Conservation (phyloP, 73 alveolate species). For the Durusdinium trenchii region DNA sequence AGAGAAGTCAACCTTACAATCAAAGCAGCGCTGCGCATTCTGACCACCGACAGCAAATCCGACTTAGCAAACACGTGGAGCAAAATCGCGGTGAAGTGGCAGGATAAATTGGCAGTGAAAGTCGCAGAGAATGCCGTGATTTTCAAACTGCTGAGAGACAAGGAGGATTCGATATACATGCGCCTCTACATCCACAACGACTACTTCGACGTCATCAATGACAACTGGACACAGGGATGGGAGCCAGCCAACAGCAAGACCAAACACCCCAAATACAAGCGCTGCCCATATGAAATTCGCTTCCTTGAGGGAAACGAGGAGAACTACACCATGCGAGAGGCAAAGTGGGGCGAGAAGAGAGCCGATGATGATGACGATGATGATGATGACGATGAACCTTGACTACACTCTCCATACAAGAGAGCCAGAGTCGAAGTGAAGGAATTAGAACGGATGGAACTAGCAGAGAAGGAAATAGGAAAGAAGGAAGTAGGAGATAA, state of each 20-base stretch:
- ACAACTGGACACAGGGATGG: conserved; percentile 46
- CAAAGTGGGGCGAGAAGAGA: conserved; percentile 17
- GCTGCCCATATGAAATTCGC: not conserved
- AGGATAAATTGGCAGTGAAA: conserved; percentile 28
- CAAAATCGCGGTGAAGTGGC: conserved; percentile 54
- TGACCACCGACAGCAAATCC: not conserved
- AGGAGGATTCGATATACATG: conserved; percentile 16
- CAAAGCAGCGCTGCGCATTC: conserved; percentile 15
- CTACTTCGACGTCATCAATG: conserved; percentile 30
- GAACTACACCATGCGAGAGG: conserved; percentile 21
- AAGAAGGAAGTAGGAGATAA: not conserved
- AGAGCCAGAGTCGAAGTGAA: not conserved
- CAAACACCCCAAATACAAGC: conserved; percentile 5
- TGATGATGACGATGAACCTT: not conserved
- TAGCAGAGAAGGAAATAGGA: not conserved
- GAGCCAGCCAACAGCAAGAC: conserved; percentile 53
- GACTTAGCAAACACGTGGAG: conserved; percentile 52
- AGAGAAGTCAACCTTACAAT: conserved; percentile 34
- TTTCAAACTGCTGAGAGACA: conserved; percentile 34
- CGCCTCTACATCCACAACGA: conserved; percentile 46
- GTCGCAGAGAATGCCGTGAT: conserved; percentile 30
- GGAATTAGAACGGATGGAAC: not conserved
- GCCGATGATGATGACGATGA: not conserved
- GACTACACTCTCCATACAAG: conserved; percentile 11
- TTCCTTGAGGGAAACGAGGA: conserved; percentile 19